Conservation (phyloP, 768 basidiomycete species). For the Serendipita sp. region DNA sequence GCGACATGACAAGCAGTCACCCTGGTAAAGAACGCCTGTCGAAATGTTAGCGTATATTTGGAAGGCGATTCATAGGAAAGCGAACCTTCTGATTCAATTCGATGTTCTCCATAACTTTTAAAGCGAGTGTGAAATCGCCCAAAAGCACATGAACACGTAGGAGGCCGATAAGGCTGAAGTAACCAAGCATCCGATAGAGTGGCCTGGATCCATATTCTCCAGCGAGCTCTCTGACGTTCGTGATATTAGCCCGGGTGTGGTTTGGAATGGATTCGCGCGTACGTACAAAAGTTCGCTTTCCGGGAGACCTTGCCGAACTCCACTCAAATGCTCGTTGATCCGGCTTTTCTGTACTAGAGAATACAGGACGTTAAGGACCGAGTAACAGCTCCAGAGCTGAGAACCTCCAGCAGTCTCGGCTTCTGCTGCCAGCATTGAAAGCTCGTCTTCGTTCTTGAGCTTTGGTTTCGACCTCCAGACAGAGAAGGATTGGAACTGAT, state of each 20-base stretch:
- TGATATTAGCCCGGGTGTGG: not conserved
- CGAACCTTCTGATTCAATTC: constrained; percentile 76
- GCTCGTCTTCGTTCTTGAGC: constrained; percentile 79
- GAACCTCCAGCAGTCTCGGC: constrained; percentile 29
- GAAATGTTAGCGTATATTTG: not conserved
- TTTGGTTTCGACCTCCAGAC: constrained; percentile 78
- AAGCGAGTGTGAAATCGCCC: constrained; percentile 86
- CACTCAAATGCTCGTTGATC: constrained; percentile 83
- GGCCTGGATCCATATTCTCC: constrained; percentile 86
- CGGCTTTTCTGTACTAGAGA: constrained; percentile 95
- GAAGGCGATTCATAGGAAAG: not conserved
- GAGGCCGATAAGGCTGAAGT: constrained; percentile 91
- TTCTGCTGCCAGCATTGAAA: constrained; percentile 62
- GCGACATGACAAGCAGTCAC: constrained; percentile 96
- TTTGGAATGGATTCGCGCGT: not conserved
- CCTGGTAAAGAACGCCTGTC: constrained; percentile 71
- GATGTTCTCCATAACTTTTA: constrained; percentile 89
- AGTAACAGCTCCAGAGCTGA: constrained; percentile 94
- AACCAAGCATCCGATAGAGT: constrained; percentile 87
- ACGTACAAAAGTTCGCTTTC: constrained; percentile 73
- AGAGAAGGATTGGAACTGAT: constrained; percentile 94
- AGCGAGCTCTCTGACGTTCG: constrained; percentile 47
- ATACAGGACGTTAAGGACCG: constrained; percentile 94
- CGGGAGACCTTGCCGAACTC: constrained; percentile 63
- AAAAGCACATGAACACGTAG: constrained; percentile 90